Conservation (phyloP, 768 basidiomycete genomes). For the Melanogaster broomeanus region DNA sequence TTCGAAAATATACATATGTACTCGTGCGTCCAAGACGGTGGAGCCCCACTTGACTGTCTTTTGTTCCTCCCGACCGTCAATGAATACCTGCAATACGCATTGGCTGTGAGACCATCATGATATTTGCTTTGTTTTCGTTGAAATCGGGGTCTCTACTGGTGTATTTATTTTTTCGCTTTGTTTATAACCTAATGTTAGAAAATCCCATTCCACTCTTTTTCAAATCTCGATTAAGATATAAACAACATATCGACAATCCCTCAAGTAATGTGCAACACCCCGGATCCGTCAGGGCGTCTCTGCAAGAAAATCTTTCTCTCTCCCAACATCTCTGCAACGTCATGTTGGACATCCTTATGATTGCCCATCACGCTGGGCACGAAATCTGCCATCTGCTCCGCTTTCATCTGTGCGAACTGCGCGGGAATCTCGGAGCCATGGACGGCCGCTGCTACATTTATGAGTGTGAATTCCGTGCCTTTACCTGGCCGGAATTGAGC, state of each 20-base stretch:
- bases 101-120: constrained; percentile 14
- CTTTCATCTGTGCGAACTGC: too few species aligned
- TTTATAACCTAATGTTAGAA: neutral
- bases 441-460: too few species aligned
- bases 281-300: constrained; percentile 17
- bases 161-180: neutral
- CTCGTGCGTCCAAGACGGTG: too few species aligned
- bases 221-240: too few species aligned
- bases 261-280: constrained; percentile 18
- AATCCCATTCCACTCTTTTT: neutral
- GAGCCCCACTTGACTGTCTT: too few species aligned
- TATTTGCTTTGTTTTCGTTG: neutral
- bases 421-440: too few species aligned
- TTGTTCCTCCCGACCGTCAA: constrained; percentile 23
- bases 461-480: too few species aligned
- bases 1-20: too few species aligned
- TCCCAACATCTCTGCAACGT: constrained; percentile 7
- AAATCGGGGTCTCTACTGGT: too few species aligned
- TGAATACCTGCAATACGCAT: constrained; percentile 29
- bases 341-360: neutral
- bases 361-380: too few species aligned
- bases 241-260: neutral
- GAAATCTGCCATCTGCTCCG: too few species aligned
- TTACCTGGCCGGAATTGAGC: too few species aligned
- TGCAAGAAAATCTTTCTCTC: constrained; percentile 14